Evolutionary conservation across 148 eudicot genomes (phyloP).

Genomic region (Camellia japonica): DNA sequence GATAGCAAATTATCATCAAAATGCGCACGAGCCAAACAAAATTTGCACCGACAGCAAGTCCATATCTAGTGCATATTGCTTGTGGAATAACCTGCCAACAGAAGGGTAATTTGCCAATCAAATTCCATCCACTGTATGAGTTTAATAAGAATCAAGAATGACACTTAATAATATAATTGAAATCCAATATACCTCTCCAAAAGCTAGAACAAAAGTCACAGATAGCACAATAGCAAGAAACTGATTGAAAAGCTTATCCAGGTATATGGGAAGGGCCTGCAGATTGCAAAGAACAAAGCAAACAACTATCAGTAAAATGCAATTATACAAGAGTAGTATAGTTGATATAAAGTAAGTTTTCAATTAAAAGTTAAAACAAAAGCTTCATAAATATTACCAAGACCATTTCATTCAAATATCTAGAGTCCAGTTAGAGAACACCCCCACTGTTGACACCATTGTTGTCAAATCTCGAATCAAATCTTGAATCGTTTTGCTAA

Average conservation of each 20-base stretch:
- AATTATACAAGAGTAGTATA: not conserved
- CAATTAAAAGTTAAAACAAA: not conserved
- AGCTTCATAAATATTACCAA: not conserved
- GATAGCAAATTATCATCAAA: slow-evolving; percentile 80
- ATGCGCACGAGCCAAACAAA: slow-evolving; percentile 89
- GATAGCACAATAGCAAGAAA: slow-evolving; percentile 84
- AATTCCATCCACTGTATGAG: not conserved
- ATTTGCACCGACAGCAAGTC: slow-evolving; percentile 94
- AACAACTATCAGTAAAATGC: slow-evolving; percentile 3
- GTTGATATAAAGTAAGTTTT: not conserved
- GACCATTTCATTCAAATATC: not conserved
- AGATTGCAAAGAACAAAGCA: slow-evolving; percentile 23
- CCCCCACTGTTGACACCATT: not conserved
- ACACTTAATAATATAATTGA: not conserved
- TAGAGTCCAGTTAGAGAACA: not conserved
- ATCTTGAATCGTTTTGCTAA: no score
- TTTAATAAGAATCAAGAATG: not conserved
- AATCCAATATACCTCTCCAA: slow-evolving; percentile 71
- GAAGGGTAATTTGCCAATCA: slow-evolving; percentile 5
- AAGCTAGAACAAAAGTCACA: slow-evolving; percentile 89
- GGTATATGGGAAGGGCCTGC: slow-evolving; percentile 96
- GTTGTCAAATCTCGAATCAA: no score
- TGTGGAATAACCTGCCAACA: slow-evolving; percentile 94
- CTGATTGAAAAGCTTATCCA: slow-evolving; percentile 93
- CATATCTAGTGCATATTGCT: slow-evolving; percentile 86